Evolutionary conservation across 2,329 filamentous ascomycete species (phyloP).

Genomic region (Fusarium anthophilum): DNA sequence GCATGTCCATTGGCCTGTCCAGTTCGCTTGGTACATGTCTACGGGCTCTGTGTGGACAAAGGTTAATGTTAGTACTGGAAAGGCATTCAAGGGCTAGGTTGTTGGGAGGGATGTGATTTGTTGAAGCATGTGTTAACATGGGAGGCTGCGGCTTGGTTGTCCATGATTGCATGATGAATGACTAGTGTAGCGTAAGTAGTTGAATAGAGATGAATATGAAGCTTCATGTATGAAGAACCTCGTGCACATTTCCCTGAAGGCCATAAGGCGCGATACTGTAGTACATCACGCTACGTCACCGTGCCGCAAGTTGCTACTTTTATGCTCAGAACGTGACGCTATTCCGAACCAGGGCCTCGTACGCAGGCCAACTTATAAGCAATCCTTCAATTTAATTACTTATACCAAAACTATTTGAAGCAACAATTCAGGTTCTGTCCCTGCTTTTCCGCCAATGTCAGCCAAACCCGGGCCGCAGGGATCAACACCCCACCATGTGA

Average conservation of each 20-base stretch:
- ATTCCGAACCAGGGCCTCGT: neutral
- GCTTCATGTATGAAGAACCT: neutral
- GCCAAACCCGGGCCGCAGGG: neutral
- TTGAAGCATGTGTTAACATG: neutral
- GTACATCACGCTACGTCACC: neutral
- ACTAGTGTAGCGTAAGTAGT: neutral
- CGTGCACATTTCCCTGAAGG: accelerated
- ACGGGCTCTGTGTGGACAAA: slow-evolving; percentile 65
- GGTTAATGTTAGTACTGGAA: slow-evolving; percentile 72
- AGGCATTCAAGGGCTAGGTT: slow-evolving; percentile 40
- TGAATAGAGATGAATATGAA: neutral
- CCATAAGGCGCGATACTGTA: neutral
- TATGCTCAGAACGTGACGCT: accelerated
- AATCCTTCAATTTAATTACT: accelerated
- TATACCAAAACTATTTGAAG: accelerated
- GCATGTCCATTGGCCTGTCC: slow-evolving; percentile 64
- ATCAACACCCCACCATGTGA: slow-evolving; percentile 20
- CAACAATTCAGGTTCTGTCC: accelerated
- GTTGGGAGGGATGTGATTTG: neutral
- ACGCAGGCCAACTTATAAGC: accelerated
- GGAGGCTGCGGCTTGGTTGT: neutral
- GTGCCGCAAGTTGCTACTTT: neutral
- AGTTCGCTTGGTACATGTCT: slow-evolving; percentile 58
- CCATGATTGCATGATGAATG: neutral
- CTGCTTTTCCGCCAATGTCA: neutral